Base-by-base conservation (phyloP, 73 alveolate species). In the Paramecium biaurelia region DNA sequence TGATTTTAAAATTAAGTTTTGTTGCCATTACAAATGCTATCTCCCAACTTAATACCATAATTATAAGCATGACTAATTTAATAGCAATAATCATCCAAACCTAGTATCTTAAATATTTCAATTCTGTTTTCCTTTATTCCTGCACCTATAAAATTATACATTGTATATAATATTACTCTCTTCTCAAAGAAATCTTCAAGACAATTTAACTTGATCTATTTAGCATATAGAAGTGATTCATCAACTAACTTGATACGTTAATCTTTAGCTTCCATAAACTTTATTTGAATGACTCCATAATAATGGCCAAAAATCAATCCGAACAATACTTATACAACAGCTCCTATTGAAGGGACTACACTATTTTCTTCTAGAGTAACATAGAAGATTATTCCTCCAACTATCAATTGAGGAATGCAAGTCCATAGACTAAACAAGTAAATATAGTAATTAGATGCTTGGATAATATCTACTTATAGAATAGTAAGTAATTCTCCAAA, bases 211-310 rank as follows among this genome's bases (percentile, higher is more conserved):
- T 79, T 79, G 11, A 79, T 79, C 21, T 41, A 20, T 24, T 79
- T 79, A 3, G 74, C 42, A 43, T 47, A 41, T 4, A 43, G 6
- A 0, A 79, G 37, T 47, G 74, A 30, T 47, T 79, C 90, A 79
- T 79, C 90, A 1, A 79, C 74, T 28, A 43, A 14, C n/a, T 79
- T 7, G 0, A 41, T 43, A n/a, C 90, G 20, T n/a, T 24, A 20
- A 79, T 79, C 90, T 47, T 47, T 79, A 4, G 90, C 90, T 20
- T 42, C 56, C 90, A 79, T 79, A 47, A 79, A 43, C 26, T 24
- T 38, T 42, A 43, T 79, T 41, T 79, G 47, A n/a, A 79, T 43
- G 1, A 26, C 49, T 12, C 90, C 74, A 45, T 79, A 79, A 79
- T 30, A 47, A 24, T 79, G 56, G 7, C 90, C 90, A 79, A 43